A percentile compares a stretch with the other conserved stretches of the same genome.
phyloP scores from a whole-genome alignment of 2,329 filamentous ascomycete species.

The Colletotrichum lentis region DNA sequence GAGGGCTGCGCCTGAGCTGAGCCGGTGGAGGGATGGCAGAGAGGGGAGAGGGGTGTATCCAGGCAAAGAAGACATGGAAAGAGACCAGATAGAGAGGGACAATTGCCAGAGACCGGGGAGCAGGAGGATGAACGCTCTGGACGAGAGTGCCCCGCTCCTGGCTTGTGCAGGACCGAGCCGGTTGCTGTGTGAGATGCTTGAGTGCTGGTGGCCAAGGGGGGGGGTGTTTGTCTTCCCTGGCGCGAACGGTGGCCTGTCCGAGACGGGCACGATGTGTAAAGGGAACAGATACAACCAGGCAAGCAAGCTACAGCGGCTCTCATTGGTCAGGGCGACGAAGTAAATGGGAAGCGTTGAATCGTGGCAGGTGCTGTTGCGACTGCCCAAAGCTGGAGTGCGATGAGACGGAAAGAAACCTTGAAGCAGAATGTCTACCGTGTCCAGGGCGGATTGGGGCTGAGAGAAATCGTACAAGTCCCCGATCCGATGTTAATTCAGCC shows the following conservation, averaged over 20 bases:
- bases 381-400: not conserved
- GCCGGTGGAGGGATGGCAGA: not conserved
- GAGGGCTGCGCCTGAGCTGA: constrained; percentile 22
- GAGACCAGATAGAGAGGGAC: not conserved
- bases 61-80: constrained; percentile 1
- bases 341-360: not conserved
- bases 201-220: not conserved
- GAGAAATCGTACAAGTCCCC: not conserved
- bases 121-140: not conserved
- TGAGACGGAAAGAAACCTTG: not conserved
- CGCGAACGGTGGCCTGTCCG: constrained; percentile 14
- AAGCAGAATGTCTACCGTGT: not conserved
- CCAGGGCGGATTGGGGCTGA: not conserved
- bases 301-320: constrained; percentile 9
- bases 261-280: constrained; percentile 19
- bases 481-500: not conserved
- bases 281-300: constrained; percentile 1
- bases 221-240: not conserved
- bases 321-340: constrained; percentile 7
- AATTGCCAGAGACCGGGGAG: not conserved
- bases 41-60: constrained; percentile 10
- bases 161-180: constrained; percentile 15
- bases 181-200: not conserved
- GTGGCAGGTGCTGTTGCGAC: not conserved
- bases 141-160: constrained; percentile 9